A percentile compares a stretch with the other conserved stretches of the same genome.
Evolutionary conservation across 257 asterid genomes (phyloP).

Genomic region (Primulina eburnea): DNA sequence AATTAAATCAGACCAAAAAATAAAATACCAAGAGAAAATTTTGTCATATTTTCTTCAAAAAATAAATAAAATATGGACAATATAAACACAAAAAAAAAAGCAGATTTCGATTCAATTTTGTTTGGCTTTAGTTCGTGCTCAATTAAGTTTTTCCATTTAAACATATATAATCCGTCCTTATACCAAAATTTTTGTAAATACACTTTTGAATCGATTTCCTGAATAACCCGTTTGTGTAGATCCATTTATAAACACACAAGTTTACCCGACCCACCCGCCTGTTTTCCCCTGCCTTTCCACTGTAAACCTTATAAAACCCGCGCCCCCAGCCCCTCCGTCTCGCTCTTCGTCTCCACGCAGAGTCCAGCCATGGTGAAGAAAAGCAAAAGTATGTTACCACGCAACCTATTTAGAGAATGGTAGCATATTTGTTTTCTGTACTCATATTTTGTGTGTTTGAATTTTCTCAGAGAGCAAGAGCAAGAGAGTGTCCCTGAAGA

Average conservation of each 20-base stretch:
- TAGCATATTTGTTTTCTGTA: background rate
- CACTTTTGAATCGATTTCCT: too few relatives aligned
- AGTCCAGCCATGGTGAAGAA: conserved; percentile 61
- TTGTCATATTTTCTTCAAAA: too few relatives aligned
- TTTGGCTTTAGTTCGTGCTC: too few relatives aligned
- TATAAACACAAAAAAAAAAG: too few relatives aligned
- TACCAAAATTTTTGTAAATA: too few relatives aligned
- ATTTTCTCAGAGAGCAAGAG: conserved; percentile 79
- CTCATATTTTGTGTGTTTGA: background rate
- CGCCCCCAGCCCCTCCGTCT: background rate
- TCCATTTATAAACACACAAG: background rate
- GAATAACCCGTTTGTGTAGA: too few relatives aligned
- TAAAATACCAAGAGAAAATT: too few relatives aligned
- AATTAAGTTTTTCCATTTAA: too few relatives aligned
- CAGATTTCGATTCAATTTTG: too few relatives aligned
- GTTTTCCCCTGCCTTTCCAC: background rate
- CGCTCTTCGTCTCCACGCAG: background rate
- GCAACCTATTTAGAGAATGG: background rate
- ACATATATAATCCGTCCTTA: too few relatives aligned
- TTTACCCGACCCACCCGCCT: background rate
- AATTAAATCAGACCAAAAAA: too few relatives aligned
- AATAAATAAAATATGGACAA: too few relatives aligned
- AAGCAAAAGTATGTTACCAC: conserved; percentile 57
- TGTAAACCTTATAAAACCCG: conserved; percentile 28
- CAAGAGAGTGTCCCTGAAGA: conserved; percentile 73